Evolutionary conservation across 441 rosid genomes (phyloP).

Genomic region (Euphorbia corollata): DNA sequence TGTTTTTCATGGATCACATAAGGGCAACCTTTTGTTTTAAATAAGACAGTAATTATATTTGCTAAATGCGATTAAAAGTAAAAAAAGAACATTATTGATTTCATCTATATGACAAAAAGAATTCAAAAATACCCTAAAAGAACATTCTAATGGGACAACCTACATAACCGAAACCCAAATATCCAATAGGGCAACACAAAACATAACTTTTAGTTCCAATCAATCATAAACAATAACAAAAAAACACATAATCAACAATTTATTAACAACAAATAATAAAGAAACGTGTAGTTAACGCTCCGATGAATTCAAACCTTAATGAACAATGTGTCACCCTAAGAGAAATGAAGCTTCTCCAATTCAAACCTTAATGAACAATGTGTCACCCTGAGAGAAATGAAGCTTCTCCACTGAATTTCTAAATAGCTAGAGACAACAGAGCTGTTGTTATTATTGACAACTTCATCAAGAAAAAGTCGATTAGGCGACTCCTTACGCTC

Average conservation of each 20-base stretch:
- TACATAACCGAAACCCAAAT: background rate
- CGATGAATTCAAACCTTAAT: constrained; percentile 21
- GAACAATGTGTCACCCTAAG: constrained; percentile 77
- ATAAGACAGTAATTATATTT: too few relatives aligned
- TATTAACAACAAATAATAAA: background rate
- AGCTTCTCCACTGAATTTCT: constrained; percentile 80
- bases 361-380: constrained; percentile 69
- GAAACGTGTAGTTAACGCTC: background rate
- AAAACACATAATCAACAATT: too few relatives aligned
- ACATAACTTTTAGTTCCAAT: background rate
- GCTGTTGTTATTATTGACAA: constrained; percentile 76
- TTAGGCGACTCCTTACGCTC: constrained; percentile 87
- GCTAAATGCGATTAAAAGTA: too few relatives aligned
- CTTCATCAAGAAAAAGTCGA: constrained; percentile 82
- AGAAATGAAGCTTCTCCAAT: constrained; percentile 90
- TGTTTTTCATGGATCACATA: too few relatives aligned
- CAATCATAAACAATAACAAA: background rate
- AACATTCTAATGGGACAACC: background rate
- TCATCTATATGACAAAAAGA: too few relatives aligned
- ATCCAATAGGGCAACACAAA: background rate
- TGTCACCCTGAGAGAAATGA: constrained; percentile 84
- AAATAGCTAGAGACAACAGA: constrained; percentile 74
- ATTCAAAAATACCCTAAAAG: background rate
- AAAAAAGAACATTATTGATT: too few relatives aligned
- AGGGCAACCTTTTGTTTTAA: too few relatives aligned